Conservation (phyloP, 2,329 filamentous ascomycete species). For the Corniculantispora saksenae region DNA sequence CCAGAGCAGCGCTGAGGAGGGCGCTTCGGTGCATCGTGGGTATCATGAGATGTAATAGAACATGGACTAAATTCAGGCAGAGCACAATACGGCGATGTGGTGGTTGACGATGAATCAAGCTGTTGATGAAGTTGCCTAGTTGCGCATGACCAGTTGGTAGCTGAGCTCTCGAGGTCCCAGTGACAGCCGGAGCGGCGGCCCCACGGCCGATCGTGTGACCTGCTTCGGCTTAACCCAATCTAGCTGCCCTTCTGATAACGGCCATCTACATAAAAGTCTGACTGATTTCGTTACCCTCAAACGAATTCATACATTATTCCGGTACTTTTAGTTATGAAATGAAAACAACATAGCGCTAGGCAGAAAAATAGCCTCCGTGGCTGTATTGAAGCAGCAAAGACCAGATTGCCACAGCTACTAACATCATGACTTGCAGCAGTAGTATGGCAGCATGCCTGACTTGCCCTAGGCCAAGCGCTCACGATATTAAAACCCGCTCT, state of each 20-base stretch:
- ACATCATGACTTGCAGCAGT: too few relatives aligned
- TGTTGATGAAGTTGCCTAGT: conserved; percentile 1
- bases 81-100: conserved; percentile 30
- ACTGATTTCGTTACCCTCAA: too few relatives aligned
- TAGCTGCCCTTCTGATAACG: background rate
- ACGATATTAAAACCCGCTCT: too few relatives aligned
- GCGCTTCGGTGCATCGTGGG: conserved; percentile 3
- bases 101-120: conserved; percentile 33
- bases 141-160: background rate
- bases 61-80: background rate
- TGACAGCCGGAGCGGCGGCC: background rate
- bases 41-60: background rate
- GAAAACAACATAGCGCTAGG: too few relatives aligned
- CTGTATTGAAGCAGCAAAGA: too few relatives aligned
- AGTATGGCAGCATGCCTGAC: too few relatives aligned
- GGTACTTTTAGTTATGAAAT: too few relatives aligned
- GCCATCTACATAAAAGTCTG: too few relatives aligned
- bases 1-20: conserved; percentile 31
- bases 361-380: too few relatives aligned
- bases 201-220: conserved; percentile 1
- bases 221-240: background rate
- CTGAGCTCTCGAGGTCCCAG: background rate
- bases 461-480: too few relatives aligned
- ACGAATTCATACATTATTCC: too few relatives aligned
- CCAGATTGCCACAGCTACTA: too few relatives aligned